A percentile compares a stretch with the other conserved stretches of the same genome.
Evolutionary conservation across 208 protist genomes (phyloP).

Genomic region (Strigomonas oncopelti): DNA sequence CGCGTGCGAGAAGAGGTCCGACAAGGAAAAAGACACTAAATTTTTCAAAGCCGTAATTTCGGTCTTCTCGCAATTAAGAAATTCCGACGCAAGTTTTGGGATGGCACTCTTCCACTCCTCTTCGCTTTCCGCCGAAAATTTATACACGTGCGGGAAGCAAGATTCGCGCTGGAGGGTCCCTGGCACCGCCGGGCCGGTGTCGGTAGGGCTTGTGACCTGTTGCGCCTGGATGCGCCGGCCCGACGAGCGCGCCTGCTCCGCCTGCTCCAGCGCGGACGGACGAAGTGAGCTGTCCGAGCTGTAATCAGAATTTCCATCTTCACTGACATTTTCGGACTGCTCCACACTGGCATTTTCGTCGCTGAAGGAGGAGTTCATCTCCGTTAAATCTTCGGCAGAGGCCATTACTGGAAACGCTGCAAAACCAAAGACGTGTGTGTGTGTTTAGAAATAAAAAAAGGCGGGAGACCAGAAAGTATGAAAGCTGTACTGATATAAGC

Average conservation of each 20-base stretch:
- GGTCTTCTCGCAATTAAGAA: conserved; percentile 7
- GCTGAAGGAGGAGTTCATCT: background rate
- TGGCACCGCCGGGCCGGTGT: background rate
- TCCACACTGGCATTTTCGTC: background rate
- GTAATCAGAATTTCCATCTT: conserved; percentile 23
- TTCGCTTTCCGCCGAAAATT: conserved; percentile 2
- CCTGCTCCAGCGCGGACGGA: background rate
- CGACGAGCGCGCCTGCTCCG: background rate
- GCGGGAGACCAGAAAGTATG: background rate
- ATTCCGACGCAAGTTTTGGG: background rate
- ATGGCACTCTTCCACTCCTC: background rate
- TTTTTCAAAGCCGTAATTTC: conserved; percentile 9
- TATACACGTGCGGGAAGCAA: conserved; percentile 16
- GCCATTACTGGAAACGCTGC: conserved; percentile 5
- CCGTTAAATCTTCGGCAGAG: background rate
- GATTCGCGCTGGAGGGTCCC: background rate
- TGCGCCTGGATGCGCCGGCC: background rate
- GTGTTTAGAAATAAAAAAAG: background rate
- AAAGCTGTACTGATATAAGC: background rate
- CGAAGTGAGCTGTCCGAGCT: conserved; percentile 28
- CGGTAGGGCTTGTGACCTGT: background rate
- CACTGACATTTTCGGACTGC: background rate
- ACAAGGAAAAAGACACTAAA: conserved; percentile 23
- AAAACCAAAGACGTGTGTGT: background rate
- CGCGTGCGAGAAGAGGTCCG: conserved; percentile 37